Evolutionary conservation across 805 yeast genomes (phyloP), one percentile per base, ranked within the genome.

Genomic region (Cyberlindnera galapagoensis): DNA sequence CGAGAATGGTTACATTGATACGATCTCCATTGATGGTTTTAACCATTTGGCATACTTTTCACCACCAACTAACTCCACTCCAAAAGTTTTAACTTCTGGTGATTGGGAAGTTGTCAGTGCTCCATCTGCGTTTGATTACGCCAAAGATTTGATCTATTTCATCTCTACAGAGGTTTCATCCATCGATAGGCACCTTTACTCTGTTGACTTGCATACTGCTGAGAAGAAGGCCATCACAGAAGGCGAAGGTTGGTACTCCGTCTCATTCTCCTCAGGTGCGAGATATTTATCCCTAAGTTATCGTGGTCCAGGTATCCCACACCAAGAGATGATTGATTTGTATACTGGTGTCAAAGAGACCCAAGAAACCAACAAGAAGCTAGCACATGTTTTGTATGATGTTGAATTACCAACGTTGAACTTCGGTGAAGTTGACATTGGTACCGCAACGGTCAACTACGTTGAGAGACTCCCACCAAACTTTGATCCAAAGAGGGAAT

Each of bases 101-200:
- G 59, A 69, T 1, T 92, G 95, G 95, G 98, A 92, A 56, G 94
- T 92, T n/a, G 81, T 73, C 18, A 70, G 65, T 39, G 88, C 85
- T 2, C 76, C 81, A 3, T 62, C 79, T 3, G 69, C 79, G 0
- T 74, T 74, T 57, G 86, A 81, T 48, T 60, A 57, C 31, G 59
- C 62, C 6, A 60, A 57, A 19, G 70, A 67, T 33, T 65, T 71
- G 42, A 69, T 76, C 11, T 67, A 60, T 38, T 92, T 76, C 53
- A 51, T 76, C 7, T 79, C 90, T 5, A 85, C 97, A 0, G 71
- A 74, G 50, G 76, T 75, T 42, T 76, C 88, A 2, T 76, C 96
- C 0, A 74, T 76, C 14, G 95, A 92, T 54, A 70, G 95, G 56
- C 96, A 88, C 49, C 51, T 92, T 10, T 84, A 84, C 57, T 67